Conservation (phyloP, 495 filamentous ascomycete genomes). For the Xylaria curta region DNA sequence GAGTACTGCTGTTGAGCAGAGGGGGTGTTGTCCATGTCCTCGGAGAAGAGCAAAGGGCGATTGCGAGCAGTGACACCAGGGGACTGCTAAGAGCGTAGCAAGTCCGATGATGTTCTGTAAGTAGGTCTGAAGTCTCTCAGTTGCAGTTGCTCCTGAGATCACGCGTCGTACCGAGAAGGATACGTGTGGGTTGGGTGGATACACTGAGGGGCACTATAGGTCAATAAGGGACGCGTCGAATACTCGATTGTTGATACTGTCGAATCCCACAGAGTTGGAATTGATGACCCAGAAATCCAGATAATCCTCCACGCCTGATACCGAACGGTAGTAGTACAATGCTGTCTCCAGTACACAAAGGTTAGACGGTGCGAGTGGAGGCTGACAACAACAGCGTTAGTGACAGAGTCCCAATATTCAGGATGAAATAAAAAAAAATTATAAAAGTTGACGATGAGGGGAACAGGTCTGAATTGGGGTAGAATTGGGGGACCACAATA, state of each 20-base stretch:
- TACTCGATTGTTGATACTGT: slow-evolving; percentile 7
- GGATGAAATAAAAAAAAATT: slow-evolving; percentile 27
- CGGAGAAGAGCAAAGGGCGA: slow-evolving; percentile 26
- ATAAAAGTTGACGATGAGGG: slow-evolving; percentile 38
- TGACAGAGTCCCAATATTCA: slow-evolving; percentile 28
- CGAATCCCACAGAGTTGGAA: slow-evolving; percentile 29
- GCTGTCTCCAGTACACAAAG: slow-evolving; percentile 38
- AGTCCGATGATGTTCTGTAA: slow-evolving; percentile 31
- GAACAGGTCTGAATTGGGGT: slow-evolving; percentile 40
- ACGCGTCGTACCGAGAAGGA: slow-evolving; percentile 23
- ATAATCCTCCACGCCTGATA: slow-evolving; percentile 43
- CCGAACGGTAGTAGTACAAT: slow-evolving; percentile 36
- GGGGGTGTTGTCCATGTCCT: slow-evolving; percentile 44
- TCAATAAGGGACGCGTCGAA: slow-evolving; percentile 23
- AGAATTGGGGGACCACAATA: slow-evolving; percentile 45
- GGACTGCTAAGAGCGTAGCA: slow-evolving; percentile 34
- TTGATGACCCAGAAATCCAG: slow-evolving; percentile 31
- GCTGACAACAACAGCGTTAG: slow-evolving; percentile 36
- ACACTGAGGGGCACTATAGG: slow-evolving; percentile 30
- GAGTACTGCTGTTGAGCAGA: slow-evolving; percentile 41
- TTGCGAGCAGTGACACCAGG: slow-evolving; percentile 38
- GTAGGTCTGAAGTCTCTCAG: background rate
- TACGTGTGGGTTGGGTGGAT: slow-evolving; percentile 31
- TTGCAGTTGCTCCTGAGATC: slow-evolving; percentile 11
- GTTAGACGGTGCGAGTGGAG: slow-evolving; percentile 25